Percentiles rank a stretch among this genome's conserved stretches.
Evolutionary conservation across 768 basidiomycete species (phyloP).

Genomic region (Pleurotus djamor): DNA sequence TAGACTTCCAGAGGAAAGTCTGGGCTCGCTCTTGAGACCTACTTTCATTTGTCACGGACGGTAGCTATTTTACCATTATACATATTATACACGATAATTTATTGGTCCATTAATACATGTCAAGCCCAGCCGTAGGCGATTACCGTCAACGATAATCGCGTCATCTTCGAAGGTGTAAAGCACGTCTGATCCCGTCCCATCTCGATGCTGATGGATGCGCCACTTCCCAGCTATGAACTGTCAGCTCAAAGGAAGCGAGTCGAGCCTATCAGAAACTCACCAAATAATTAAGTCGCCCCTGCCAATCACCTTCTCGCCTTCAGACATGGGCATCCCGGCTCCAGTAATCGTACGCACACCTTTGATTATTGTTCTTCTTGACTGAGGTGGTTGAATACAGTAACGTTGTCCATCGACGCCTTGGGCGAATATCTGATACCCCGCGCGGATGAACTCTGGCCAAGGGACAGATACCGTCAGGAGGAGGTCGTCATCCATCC

Average conservation of each 20-base stretch:
- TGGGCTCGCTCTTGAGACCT: not conserved
- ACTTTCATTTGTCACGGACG: not conserved
- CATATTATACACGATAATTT: not conserved
- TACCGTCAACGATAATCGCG: not conserved
- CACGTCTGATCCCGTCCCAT: slow-evolving; percentile 12
- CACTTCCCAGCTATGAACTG: slow-evolving; percentile 16
- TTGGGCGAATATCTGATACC: slow-evolving; percentile 46
- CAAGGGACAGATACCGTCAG: slow-evolving; percentile 56
- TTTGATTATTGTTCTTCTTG: not conserved
- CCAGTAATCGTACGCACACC: slow-evolving; percentile 2
- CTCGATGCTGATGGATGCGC: slow-evolving; percentile 8
- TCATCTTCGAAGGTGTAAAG: slow-evolving; percentile 9
- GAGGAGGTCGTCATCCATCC: slow-evolving; percentile 56
- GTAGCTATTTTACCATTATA: not conserved
- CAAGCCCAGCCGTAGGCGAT: not conserved
- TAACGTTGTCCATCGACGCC: slow-evolving; percentile 53
- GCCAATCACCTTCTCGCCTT: slow-evolving; percentile 36
- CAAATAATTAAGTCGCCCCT: slow-evolving; percentile 50
- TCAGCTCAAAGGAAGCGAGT: not conserved
- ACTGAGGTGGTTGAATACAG: not conserved
- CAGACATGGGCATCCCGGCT: slow-evolving; percentile 45
- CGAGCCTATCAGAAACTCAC: slow-evolving; percentile 23
- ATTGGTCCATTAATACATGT: too few relatives aligned
- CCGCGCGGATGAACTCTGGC: slow-evolving; percentile 45
- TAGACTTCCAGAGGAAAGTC: slow-evolving; percentile 52